phyloP scores from a whole-genome alignment of 495 filamentous ascomycete species.

The Achaetomiella virescens region DNA sequence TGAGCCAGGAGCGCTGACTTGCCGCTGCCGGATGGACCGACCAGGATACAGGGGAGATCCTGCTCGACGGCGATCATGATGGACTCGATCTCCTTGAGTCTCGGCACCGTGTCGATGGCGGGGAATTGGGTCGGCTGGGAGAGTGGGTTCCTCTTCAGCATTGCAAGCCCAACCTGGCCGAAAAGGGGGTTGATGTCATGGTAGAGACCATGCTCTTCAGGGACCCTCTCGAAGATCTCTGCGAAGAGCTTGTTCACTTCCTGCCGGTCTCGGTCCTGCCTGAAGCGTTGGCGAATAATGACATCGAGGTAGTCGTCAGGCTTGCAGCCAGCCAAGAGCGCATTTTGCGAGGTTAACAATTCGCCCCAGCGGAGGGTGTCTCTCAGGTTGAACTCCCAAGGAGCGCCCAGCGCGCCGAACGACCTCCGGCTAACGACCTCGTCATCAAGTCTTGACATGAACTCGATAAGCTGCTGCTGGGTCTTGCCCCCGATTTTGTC shows the following conservation, averaged over 20 bases:
- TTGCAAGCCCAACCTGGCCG: conserved; percentile 71
- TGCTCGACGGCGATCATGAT: conserved; percentile 80
- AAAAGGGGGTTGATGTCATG: conserved; percentile 44
- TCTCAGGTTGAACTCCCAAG: conserved; percentile 96
- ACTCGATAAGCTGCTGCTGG: conserved; percentile 61
- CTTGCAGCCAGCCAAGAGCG: conserved; percentile 45
- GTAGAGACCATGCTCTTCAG: conserved; percentile 58
- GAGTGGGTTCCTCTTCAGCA: conserved; percentile 53
- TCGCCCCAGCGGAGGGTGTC: conserved; percentile 88
- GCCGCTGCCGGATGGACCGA: conserved; percentile 77
- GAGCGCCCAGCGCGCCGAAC: conserved; percentile 75
- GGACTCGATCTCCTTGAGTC: conserved; percentile 69
- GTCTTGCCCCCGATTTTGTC: conserved; percentile 50
- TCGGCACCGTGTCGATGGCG: conserved; percentile 49
- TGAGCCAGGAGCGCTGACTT: conserved; percentile 75
- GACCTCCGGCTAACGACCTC: conserved; percentile 57
- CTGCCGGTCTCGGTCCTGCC: conserved; percentile 58
- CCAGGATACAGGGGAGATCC: conserved; percentile 81
- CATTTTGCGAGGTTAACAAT: conserved; percentile 53
- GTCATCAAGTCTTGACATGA: conserved; percentile 70
- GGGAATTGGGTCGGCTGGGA: conserved; percentile 51
- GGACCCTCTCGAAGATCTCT: conserved; percentile 31
- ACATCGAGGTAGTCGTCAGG: conserved; percentile 69
- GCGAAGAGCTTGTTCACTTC: conserved; percentile 58
- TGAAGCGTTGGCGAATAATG: conserved; percentile 85